A percentile compares a stretch with the other conserved stretches of the same genome.
Evolutionary conservation across 306 rosid species (phyloP).

Genomic region (Prunus davidiana): DNA sequence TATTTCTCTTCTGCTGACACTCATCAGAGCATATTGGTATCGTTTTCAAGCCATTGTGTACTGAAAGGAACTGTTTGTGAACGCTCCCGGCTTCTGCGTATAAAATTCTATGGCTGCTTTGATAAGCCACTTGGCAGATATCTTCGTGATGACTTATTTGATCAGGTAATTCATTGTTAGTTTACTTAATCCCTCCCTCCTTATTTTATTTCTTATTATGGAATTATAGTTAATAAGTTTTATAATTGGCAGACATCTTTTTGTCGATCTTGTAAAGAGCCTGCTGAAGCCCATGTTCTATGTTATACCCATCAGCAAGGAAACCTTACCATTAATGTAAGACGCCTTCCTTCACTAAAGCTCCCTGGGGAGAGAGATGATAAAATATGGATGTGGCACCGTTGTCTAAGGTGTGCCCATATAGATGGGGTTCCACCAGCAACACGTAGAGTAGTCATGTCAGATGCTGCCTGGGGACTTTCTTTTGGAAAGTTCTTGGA

Average conservation of each 20-base stretch:
- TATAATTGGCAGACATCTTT: conserved; percentile 49
- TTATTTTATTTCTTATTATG: conserved; percentile 17
- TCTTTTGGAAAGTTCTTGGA: conserved; percentile 99
- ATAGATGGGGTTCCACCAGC: conserved; percentile 96
- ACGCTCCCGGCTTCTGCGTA: conserved; percentile 84
- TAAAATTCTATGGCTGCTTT: conserved; percentile 83
- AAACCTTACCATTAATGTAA: conserved; percentile 89
- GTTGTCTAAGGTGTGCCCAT: conserved; percentile 80
- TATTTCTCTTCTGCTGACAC: conserved; percentile 81
- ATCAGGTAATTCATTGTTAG: conserved; percentile 42
- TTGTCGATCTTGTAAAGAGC: conserved; percentile 81
- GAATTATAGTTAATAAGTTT: not conserved
- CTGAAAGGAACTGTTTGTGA: conserved; percentile 79
- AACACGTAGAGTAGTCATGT: conserved; percentile 91
- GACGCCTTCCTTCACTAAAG: conserved; percentile 69
- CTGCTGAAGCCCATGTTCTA: conserved; percentile 67
- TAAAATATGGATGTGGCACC: conserved; percentile 99
- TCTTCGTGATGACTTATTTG: conserved; percentile 84
- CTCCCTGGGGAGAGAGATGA: conserved; percentile 91
- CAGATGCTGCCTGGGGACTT: conserved; percentile 99
- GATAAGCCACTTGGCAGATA: conserved; percentile 98
- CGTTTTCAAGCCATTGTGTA: conserved; percentile 88
- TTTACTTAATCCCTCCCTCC: not conserved
- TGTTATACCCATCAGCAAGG: conserved; percentile 93
- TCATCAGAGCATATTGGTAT: conserved; percentile 92